phyloP scores from a whole-genome alignment of 495 filamentous ascomycete genomes.

The Pyrenopolyporus hunteri region DNA sequence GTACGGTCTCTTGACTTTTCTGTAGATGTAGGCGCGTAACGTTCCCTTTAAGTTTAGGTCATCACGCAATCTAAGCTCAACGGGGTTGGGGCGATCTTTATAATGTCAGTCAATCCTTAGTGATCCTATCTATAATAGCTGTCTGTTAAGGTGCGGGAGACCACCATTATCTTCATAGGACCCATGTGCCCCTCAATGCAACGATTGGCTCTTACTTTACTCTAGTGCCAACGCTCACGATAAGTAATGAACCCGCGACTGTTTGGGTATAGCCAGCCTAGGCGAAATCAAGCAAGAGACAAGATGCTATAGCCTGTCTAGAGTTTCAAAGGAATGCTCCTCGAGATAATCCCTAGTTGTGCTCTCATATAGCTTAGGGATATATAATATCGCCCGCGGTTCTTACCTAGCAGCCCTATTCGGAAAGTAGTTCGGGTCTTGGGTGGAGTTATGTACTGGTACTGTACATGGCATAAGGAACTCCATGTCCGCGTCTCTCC shows the following conservation, averaged over 20 bases:
- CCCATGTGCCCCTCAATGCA: too few relatives aligned
- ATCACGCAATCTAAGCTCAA: conserved; percentile 31
- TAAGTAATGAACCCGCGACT: too few relatives aligned
- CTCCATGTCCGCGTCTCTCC: background rate
- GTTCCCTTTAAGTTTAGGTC: conserved; percentile 32
- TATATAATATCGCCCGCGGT: background rate
- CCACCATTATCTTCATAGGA: background rate
- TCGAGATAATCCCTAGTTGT: background rate
- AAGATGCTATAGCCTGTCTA: background rate
- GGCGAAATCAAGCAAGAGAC: too few relatives aligned
- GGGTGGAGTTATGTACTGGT: conserved; percentile 5
- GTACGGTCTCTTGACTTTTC: too few relatives aligned
- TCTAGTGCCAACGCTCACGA: too few relatives aligned
- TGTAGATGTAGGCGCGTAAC: conserved; percentile 29
- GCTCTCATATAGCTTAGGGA: background rate
- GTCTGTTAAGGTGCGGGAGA: conserved; percentile 2
- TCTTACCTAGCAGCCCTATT: conserved; percentile 11
- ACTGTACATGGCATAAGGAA: too few relatives aligned
- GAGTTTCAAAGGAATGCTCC: background rate
- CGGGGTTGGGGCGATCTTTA: conserved; percentile 14
- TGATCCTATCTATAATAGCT: conserved; percentile 14
- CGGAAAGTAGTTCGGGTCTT: conserved; percentile 18
- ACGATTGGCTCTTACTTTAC: too few relatives aligned
- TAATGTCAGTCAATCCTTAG: conserved; percentile 20
- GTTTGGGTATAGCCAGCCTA: too few relatives aligned